These are phyloP conservation scores for Rhodofomes roseus DNA, from an alignment of 1,284 basidiomycete genomes.

Conservation along the genomic window DNA sequence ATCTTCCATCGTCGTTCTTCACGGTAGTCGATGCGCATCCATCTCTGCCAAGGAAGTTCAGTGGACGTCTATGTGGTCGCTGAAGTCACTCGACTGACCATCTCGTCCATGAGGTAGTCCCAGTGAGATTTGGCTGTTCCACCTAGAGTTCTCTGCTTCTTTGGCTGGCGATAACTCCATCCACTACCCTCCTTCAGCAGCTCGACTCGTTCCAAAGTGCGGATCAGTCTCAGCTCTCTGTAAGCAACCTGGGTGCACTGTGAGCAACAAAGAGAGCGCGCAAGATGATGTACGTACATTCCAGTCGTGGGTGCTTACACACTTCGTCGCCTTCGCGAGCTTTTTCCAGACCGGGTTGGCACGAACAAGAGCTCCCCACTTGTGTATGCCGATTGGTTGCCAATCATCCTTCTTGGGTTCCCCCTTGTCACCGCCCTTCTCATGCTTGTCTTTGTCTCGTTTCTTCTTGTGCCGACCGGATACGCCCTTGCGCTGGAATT, in stretches of 20 bases:
- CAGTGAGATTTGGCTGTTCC: slow-evolving; percentile 85
- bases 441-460: slow-evolving; percentile 39
- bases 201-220: slow-evolving; percentile 86
- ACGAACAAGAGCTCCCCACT: slow-evolving; percentile 66
- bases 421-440: slow-evolving; percentile 35
- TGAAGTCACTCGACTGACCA: slow-evolving; percentile 52
- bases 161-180: slow-evolving; percentile 96
- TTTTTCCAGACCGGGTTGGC: slow-evolving; percentile 73
- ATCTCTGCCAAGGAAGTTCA: slow-evolving; percentile 73
- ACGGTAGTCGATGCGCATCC: slow-evolving; percentile 94
- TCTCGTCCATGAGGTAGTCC: slow-evolving; percentile 96
- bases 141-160: slow-evolving; percentile 85
- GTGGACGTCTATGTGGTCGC: no score
- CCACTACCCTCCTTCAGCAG: slow-evolving; percentile 74
- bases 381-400: slow-evolving; percentile 61
- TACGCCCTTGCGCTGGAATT: slow-evolving; percentile 60
- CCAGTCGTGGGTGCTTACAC: slow-evolving; percentile 76
- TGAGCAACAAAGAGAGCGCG: slow-evolving; percentile 2
- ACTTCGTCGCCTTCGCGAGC: slow-evolving; percentile 67
- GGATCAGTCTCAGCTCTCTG: slow-evolving; percentile 70
- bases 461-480: slow-evolving; percentile 51
- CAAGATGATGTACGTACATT: slow-evolving; percentile 43
- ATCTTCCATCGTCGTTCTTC: slow-evolving; percentile 95
- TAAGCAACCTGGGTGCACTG: slow-evolving; percentile 58
- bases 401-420: slow-evolving; percentile 58